Evolutionary conservation across 2,329 filamentous ascomycete genomes (phyloP), one percentile per base, ranked within the genome.

Genomic region (Cercospora citrullina): DNA sequence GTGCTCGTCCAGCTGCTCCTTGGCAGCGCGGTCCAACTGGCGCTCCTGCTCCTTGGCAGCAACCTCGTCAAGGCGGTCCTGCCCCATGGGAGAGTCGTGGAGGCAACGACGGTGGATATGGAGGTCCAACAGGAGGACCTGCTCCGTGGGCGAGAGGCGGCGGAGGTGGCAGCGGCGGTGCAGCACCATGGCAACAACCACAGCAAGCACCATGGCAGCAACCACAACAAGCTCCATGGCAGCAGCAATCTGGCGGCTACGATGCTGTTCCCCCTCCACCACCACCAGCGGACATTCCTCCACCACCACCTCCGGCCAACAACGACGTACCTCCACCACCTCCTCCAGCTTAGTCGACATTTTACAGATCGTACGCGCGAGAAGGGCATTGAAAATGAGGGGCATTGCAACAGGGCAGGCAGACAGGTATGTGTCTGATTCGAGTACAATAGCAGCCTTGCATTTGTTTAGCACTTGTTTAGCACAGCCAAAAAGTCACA

Each of bases 211-310:
- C 64, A 63, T 67, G 66, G 66, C 60, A 66, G 64, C 58, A 66
- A 66, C 62, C 63, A 60, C 64, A 69, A 63, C 66, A 72, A 60
- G 63, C 57, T 48, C 59, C 64, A 53, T 67, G 66, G 66, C 60
- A 66, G 61, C 60, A 68, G 63, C 60, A 67, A 63, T 62, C 57
- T 45, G 66, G 66, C 10, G 71, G 70, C 33, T 71, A 72, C 63
- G 73, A 71, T 63, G 70, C 72, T 3, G 72, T 83, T 66, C 81
- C 84, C 67, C 76, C 80, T 33, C 76, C 77, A 33, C 86, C 87
- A 26, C 86, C 87, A 69, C 85, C 84, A 64, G 83, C 84, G 71
- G 88, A 87, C 71, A 85, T 89, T 66, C 88, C 89, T 42, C 89
- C 87, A 14, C 89, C 88, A 23, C 89, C 90, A 26, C 88, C 88